A percentile compares a stretch with the other conserved stretches of the same genome.
phyloP scores from a whole-genome alignment of 2,329 filamentous ascomycete genomes.

The Curvularia hawaiiensis region DNA sequence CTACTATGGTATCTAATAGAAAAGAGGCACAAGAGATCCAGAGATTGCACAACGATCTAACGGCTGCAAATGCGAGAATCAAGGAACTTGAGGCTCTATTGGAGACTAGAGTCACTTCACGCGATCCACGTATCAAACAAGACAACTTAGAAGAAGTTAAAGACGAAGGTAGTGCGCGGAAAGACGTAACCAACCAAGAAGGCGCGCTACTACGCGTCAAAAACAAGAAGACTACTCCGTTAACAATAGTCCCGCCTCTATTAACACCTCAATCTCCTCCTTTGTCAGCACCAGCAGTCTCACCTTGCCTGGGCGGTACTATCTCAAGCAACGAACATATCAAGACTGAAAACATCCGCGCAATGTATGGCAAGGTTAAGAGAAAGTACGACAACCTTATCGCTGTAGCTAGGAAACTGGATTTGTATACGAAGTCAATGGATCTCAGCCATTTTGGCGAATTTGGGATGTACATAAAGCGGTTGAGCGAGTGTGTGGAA shows the following conservation, averaged over 20 bases:
- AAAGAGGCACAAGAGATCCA: background rate
- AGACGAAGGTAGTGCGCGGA: background rate
- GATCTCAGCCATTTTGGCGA: slow-evolving; percentile 30
- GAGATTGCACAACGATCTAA: background rate
- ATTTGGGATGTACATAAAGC: slow-evolving; percentile 27
- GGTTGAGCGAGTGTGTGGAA: slow-evolving; percentile 20
- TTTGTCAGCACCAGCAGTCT: slow-evolving; percentile 4
- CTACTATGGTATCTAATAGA: slow-evolving; percentile 1
- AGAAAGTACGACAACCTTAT: slow-evolving; percentile 24
- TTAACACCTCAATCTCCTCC: background rate
- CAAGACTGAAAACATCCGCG: slow-evolving; percentile 28
- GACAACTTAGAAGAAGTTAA: background rate
- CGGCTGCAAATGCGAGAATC: background rate
- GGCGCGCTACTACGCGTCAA: too few relatives aligned
- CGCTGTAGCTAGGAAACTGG: slow-evolving; percentile 14
- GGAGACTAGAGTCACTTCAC: background rate
- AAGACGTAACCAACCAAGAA: background rate
- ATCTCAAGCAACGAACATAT: slow-evolving; percentile 4
- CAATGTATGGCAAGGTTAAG: slow-evolving; percentile 27
- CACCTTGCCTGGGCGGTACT: background rate
- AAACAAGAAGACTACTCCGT: too few relatives aligned
- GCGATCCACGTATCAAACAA: background rate
- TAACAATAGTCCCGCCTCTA: background rate
- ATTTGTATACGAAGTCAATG: slow-evolving; percentile 18
- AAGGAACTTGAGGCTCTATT: background rate